Conservation (phyloP, 352 stramenopile genomes). For the Phytophthora quininea region DNA sequence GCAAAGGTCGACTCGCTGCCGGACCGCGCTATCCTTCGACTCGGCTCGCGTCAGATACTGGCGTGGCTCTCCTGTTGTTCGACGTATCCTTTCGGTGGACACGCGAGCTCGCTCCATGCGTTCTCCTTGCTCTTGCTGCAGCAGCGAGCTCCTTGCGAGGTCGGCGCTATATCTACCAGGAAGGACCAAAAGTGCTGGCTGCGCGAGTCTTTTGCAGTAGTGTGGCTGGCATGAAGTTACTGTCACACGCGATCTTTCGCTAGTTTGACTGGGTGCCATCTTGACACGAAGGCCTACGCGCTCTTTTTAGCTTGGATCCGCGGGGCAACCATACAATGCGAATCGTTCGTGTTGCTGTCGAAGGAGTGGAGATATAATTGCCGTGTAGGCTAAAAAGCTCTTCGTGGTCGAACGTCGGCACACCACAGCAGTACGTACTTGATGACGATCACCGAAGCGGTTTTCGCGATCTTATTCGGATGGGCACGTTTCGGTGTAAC, state of each 20-base stretch:
- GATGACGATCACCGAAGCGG: constrained; percentile 19
- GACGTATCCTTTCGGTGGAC: constrained; percentile 25
- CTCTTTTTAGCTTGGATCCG: constrained; percentile 8
- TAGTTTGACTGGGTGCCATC: constrained; percentile 9
- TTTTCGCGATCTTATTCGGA: constrained; percentile 13
- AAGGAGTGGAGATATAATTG: too few relatives aligned
- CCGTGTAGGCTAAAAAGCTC: neutral
- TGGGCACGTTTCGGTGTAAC: neutral
- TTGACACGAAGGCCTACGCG: constrained; percentile 10
- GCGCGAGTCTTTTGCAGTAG: too few relatives aligned
- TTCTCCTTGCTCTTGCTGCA: neutral
- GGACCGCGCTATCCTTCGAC: constrained; percentile 13
- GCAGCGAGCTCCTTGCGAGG: too few relatives aligned
- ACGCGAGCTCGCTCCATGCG: neutral
- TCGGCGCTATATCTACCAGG: too few relatives aligned
- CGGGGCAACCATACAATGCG: too few relatives aligned
- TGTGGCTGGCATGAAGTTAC: neutral
- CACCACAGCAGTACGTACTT: too few relatives aligned
- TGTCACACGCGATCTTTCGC: neutral
- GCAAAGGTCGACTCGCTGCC: neutral
- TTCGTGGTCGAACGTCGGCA: too few relatives aligned
- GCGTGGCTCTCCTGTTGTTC: constrained; percentile 29
- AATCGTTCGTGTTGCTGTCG: too few relatives aligned
- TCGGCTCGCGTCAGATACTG: neutral
- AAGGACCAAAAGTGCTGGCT: too few relatives aligned